Evolutionary conservation across 352 stramenopile genomes (phyloP), one percentile per base, ranked within the genome.

Genomic region (Nothophytophthora sp.): DNA sequence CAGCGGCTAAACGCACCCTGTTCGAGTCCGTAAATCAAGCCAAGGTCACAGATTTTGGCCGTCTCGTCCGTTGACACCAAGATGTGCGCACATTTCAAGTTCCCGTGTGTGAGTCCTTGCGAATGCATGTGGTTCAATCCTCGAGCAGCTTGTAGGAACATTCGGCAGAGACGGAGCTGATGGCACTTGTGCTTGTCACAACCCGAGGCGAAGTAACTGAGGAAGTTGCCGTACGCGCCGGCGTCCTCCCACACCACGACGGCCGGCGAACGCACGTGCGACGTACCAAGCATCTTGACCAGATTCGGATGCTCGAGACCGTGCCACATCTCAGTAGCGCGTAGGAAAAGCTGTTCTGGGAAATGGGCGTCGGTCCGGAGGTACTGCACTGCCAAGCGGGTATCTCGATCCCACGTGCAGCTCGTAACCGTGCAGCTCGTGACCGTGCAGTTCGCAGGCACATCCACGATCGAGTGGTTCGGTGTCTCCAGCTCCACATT

Each of bases 11-110:
- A 11, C 3, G 11, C 34, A 8, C 58, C 51, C 5, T 28, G 29
- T 2, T 19, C 29, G 5, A 44, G 29, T 9, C 16, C 33, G 32
- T 49, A 52, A n/a, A 15, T 61, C 13, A 69, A 28, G 18, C 63
- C 60, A 28, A 69, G 61, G 9, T 69, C 54, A 13, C 46, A 55
- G 29, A 69, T 61, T 19, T 58, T 60, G 0, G 54, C 48, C 1
- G 13, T 56, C 6, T 22, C 50, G 12, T 59, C 34, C 10, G 32
- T 34, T 24, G 12, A 19, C n/a, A 69, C 54, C 0, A 69, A 16
- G 11, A 69, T 60, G 19, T 69, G 55, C 1, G 54, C 52, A 11
- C 54, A 64, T 15, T 69, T 69, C 11, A 64, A 33, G 24, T 45
- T 55, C 3, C 60, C 60, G 5, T 69, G 60, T 0, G 38, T 49